Evolutionary conservation across 2,329 filamentous ascomycete species (phyloP).

Genomic region (Colletotrichum sp.): DNA sequence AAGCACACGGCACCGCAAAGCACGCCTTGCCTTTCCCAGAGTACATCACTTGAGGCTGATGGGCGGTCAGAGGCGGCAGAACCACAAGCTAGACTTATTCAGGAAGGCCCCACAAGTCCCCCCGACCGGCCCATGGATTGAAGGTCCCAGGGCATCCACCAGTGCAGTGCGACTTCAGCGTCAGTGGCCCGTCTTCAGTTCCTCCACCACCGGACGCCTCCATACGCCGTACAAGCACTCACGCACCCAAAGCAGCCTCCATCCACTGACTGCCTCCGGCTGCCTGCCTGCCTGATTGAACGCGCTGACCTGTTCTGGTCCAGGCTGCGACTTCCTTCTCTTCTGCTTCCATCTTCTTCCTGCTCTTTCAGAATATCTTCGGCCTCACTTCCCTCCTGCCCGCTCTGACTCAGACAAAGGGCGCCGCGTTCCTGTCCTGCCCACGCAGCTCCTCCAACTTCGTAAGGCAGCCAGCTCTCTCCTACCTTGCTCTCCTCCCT

Average conservation of each 20-base stretch:
- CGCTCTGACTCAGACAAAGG: conserved; percentile 18
- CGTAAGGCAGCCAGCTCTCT: conserved; percentile 1
- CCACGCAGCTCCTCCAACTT: neutral
- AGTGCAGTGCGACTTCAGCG: neutral
- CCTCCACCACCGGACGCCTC: conserved; percentile 16
- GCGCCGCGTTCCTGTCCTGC: conserved; percentile 1
- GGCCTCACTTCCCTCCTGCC: neutral
- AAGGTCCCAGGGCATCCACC: neutral
- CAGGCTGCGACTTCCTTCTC: conserved; percentile 2
- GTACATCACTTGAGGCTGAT: neutral
- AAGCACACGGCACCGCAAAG: neutral
- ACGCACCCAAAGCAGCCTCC: neutral
- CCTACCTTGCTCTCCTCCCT: neutral
- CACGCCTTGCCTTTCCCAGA: conserved; percentile 13
- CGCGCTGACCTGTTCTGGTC: neutral
- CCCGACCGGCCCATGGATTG: neutral
- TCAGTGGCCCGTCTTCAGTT: neutral
- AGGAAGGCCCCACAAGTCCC: neutral
- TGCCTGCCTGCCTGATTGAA: conserved; percentile 7
- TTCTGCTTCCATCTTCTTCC: neutral
- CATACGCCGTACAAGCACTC: neutral
- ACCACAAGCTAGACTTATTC: neutral
- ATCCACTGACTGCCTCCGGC: neutral
- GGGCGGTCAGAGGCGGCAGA: conserved; percentile 7
- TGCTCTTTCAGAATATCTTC: neutral